These are phyloP conservation scores for Escovopsis sp. DNA, from an alignment of 2,329 filamentous ascomycete species.

Conservation along the genomic window DNA sequence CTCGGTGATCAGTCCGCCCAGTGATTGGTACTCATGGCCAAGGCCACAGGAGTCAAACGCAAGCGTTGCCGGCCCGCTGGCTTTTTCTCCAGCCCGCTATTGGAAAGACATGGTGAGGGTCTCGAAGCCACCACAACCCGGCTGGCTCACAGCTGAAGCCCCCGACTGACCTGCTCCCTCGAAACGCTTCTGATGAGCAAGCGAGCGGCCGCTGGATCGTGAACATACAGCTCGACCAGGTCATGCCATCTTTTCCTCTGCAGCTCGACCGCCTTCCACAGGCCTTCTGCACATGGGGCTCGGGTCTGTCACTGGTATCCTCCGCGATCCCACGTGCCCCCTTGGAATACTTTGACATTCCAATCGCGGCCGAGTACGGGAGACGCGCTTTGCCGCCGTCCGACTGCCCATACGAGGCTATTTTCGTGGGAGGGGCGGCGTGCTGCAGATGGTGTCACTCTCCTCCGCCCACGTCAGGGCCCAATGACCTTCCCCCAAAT, in stretches of 20 bases:
- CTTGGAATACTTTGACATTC: neutral
- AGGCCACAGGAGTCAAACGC: neutral
- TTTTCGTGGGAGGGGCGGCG: constrained; percentile 21
- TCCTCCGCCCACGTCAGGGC: neutral
- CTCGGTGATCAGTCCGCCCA: neutral
- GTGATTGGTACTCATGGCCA: neutral
- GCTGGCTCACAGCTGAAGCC: constrained; percentile 1
- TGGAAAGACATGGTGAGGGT: neutral
- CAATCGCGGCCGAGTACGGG: neutral
- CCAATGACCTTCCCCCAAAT: neutral
- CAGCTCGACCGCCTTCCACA: neutral
- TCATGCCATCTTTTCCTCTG: neutral
- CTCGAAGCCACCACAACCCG: constrained; percentile 4
- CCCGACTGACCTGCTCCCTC: neutral
- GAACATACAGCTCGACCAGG: constrained; percentile 3
- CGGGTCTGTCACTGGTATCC: constrained; percentile 1
- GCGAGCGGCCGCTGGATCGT: constrained; percentile 4
- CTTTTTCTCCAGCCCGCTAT: constrained; percentile 2
- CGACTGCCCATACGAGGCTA: constrained; percentile 19
- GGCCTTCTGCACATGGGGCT: constrained; percentile 2
- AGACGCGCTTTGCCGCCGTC: neutral
- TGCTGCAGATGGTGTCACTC: constrained; percentile 17
- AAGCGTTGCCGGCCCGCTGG: neutral
- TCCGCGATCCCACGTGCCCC: constrained; percentile 2
- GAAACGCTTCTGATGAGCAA: neutral